Percentiles rank a stretch among this genome's conserved stretches.
phyloP scores from a whole-genome alignment of 805 yeast species.

The Cyberlindnera euphorbiiphila region DNA sequence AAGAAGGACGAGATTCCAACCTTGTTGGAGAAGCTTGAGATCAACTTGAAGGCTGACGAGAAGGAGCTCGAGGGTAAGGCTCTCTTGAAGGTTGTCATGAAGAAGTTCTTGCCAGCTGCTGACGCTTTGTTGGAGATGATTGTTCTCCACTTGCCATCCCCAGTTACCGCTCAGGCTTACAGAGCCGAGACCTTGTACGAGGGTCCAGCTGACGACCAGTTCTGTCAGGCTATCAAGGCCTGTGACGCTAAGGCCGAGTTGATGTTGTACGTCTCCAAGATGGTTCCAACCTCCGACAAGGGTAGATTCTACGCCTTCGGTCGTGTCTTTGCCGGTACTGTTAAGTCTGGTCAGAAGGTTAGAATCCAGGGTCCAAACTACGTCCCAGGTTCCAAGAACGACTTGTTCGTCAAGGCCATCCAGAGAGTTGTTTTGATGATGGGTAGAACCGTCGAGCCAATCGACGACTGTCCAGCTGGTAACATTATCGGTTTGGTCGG shows the following conservation, averaged over 20 bases:
- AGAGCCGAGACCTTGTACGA: conserved; percentile 99
- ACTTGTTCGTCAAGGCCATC: conserved; percentile 91
- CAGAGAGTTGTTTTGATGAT: conserved; percentile 99
- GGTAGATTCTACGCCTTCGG: conserved; percentile 99
- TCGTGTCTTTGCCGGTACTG: conserved; percentile 99
- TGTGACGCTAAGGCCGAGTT: conserved; percentile 98
- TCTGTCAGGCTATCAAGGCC: conserved; percentile 89
- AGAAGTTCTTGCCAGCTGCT: conserved; percentile 99
- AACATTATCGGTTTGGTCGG: conserved; percentile 99
- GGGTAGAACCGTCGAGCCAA: conserved; percentile 98
- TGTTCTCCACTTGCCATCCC: conserved; percentile 97
- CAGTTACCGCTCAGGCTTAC: conserved; percentile 98
- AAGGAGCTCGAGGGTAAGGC: conserved; percentile 99
- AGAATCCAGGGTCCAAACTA: conserved; percentile 99
- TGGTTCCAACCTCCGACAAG: conserved; percentile 99
- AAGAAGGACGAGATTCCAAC: conserved; percentile 95
- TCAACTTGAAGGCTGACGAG: conserved; percentile 91
- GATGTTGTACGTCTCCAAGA: conserved; percentile 99
- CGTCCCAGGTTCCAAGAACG: conserved; percentile 97
- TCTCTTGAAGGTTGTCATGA: conserved; percentile 96
- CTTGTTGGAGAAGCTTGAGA: conserved; percentile 91
- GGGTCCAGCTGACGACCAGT: conserved; percentile 94
- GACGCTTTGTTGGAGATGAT: conserved; percentile 99
- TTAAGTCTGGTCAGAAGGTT: conserved; percentile 97
- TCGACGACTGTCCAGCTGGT: conserved; percentile 99